Base-by-base conservation (phyloP, 768 basidiomycete species). In the Tubosaeta brunneosetosa region DNA sequence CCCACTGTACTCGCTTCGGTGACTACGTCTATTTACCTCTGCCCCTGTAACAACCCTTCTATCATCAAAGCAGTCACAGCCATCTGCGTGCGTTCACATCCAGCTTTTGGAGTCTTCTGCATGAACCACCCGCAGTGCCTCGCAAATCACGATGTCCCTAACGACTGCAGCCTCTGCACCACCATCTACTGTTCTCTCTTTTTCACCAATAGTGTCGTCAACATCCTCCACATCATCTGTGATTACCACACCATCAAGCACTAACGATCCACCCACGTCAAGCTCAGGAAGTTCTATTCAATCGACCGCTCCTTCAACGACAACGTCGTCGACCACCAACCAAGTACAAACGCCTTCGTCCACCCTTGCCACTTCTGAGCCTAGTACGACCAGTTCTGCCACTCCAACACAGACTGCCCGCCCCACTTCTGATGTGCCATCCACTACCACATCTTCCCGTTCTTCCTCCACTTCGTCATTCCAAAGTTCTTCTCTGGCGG, bases 61-160 rank as follows among this genome's bases (percentile, higher is more conserved):
- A 42, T 50, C 34, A 42, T 56, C 55, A 27, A 11, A 49, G 38
- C 53, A 58, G 27, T 47, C 61, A 37, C 49, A 50, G 31, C 31
- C 54, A 44, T 56, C 59, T 42, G 53, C 51, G 68, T 71, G 52
- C 64, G 69, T 66, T 41, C 42, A 49, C 13, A 34, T 52, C 29
- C 36, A 49, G 27, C 29, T 50, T 51, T 49, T 27, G 32, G 37
- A 25, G 32, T 38, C 44, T 26, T 57, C 22, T 47, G 37, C 55
- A 50, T 57, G 51, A 69, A 52, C 44, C 58, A 33, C 57, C 47
- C 42, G 29, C 62, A 54, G 62, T 45, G 49, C 41, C 46, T 44
- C 40, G 38, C 50, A 49, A 41, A 47, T 51, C 19, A 38, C 55
- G 19, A 60, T 62, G 52, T 13, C 59, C 16, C 36, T 16, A 26